Conservation (phyloP, 2,329 filamentous ascomycete species). For the Venturia effusa region DNA sequence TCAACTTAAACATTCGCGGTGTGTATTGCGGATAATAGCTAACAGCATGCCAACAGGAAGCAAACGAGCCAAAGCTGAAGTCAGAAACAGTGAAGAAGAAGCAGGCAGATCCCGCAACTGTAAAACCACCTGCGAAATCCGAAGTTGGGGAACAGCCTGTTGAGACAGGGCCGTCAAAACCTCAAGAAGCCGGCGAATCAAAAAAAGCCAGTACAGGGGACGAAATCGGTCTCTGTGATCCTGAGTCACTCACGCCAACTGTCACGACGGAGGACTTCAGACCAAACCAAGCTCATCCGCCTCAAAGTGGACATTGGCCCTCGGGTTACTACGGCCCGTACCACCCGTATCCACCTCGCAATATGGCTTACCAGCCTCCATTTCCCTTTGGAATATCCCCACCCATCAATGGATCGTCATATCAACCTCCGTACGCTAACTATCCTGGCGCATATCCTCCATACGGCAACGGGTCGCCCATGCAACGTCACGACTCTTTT, state of each 20-base stretch:
- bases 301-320: neutral
- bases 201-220: neutral
- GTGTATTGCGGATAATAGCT: neutral
- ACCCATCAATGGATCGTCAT: conserved; percentile 3
- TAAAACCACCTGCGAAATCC: neutral
- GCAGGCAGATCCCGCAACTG: neutral
- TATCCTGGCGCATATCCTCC: conserved; percentile 1
- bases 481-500: conserved; percentile 26
- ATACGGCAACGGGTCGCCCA: conserved; percentile 15
- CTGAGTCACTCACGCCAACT: neutral
- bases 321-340: neutral
- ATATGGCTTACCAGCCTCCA: neutral
- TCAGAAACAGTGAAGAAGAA: neutral
- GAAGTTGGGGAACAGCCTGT: neutral
- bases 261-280: neutral
- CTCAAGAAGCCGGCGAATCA: neutral
- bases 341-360: neutral
- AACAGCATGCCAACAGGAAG: neutral
- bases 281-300: neutral
- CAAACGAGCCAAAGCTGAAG: neutral
- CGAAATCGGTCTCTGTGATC: neutral
- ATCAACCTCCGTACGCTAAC: neutral
- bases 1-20: too few species aligned
- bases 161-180: neutral
- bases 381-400: conserved; percentile 1